phyloP scores from a whole-genome alignment of 768 basidiomycete genomes.

The Boletus rubroflammeus region DNA sequence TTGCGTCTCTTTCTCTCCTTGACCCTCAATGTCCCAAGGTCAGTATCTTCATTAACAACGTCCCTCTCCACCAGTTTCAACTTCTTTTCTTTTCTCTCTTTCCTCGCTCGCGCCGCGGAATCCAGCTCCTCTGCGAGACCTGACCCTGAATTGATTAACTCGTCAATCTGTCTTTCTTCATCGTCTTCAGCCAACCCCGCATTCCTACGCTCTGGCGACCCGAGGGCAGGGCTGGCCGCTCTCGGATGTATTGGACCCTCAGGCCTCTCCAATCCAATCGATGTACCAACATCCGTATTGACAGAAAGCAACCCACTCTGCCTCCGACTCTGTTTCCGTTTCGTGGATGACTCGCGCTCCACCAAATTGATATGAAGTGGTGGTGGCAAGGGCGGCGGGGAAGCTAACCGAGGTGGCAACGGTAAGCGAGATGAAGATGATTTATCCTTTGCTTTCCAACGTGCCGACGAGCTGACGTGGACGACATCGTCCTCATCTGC shows the following conservation, averaged over 20 bases:
- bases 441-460: conserved; percentile 47
- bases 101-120: conserved; percentile 30
- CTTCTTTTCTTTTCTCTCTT: conserved; percentile 41
- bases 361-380: conserved; percentile 34
- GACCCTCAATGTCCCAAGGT: conserved; percentile 23
- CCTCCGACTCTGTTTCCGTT: conserved; percentile 28
- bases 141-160: conserved; percentile 18
- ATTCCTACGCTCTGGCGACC: conserved; percentile 53
- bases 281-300: conserved; percentile 28
- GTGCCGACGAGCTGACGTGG: conserved; percentile 36
- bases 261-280: conserved; percentile 21
- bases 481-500: conserved; percentile 41
- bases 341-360: conserved; percentile 32
- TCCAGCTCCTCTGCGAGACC: conserved; percentile 16
- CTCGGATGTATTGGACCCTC: conserved; percentile 45
- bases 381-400: conserved; percentile 36
- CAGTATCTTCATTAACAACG: conserved; percentile 19
- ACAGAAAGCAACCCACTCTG: conserved; percentile 56
- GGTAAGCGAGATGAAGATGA: conserved; percentile 47
- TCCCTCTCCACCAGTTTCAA: conserved; percentile 20
- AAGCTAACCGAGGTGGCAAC: conserved; percentile 41
- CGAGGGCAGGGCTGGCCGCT: conserved; percentile 65
- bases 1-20: conserved; percentile 42
- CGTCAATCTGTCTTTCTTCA: conserved; percentile 46
- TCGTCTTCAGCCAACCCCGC: conserved; percentile 56